Evolutionary conservation across 2,329 filamentous ascomycete genomes (phyloP), one percentile per base, ranked within the genome.

Genomic region (Setomelanomma holmii): DNA sequence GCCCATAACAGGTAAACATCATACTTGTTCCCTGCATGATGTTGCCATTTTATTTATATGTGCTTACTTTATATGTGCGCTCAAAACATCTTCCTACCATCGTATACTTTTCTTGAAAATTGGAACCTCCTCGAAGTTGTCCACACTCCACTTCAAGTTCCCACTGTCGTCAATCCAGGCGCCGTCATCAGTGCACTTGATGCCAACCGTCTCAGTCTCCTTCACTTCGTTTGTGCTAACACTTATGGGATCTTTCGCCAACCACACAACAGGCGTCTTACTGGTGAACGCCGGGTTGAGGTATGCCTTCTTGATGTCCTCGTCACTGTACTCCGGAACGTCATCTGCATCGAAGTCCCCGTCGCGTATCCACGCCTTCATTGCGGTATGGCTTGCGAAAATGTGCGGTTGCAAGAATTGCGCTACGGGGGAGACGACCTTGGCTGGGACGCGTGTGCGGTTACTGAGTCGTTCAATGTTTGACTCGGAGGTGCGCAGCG

Each of bases 361-460:
- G 6, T 72, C 68, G 8, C 56, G 55, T 1, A 75, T 47, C 71
- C 71, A 75, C 3, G 56, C 52, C 41, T 66, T 67, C 68, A 75
- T 69, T 1, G 68, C 72, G 2, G 61, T 63, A 40, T 74, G 63
- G 14, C 64, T 69, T 19, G 71, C 69, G 22, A 69, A 74, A 14
- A 73, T 57, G 21, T 74, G 71, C 11, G 72, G 72, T 39, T 72
- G 64, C 45, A 73, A 64, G 55, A 75, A 75, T 7, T 56, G 60
- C 3, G 72, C 69, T 7, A 74, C 10, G 1, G 71, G 69, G 4
- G 65, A 65, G 24, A 69, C 51, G 19, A 71, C 54, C 3, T 63
- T 45, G 0, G 60, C 35, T 4, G 71, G 64, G 14, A 74, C 53
- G 33, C 51, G 64, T 2, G 63, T 50, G 12, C 60, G 63, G n/a